Percentiles rank a stretch among this genome's conserved stretches.
These are phyloP conservation scores for Ophiostoma ips DNA, from an alignment of 2,329 filamentous ascomycete genomes.

Conservation along the genomic window DNA sequence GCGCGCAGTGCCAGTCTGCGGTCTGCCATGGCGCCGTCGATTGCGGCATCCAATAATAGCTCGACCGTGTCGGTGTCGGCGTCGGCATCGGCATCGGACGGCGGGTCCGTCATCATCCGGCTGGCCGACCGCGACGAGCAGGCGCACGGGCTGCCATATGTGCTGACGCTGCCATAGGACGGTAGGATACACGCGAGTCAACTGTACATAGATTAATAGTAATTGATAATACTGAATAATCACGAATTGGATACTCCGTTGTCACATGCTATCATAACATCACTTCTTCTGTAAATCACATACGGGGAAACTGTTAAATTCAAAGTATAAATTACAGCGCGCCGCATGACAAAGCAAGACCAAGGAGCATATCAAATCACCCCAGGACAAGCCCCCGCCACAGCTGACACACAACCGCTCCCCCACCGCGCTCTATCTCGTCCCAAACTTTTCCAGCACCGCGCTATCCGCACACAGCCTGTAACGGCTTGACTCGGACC, in stretches of 20 bases:
- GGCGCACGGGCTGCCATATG: slow-evolving; percentile 23
- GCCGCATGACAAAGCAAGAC: slow-evolving; percentile 2
- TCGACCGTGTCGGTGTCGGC: background rate
- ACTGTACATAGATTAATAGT: background rate
- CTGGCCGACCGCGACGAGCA: slow-evolving; percentile 26
- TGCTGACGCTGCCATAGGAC: slow-evolving; percentile 18
- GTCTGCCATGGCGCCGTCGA: slow-evolving; percentile 15
- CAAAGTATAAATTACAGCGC: slow-evolving; percentile 44
- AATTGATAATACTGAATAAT: background rate
- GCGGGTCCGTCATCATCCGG: slow-evolving; percentile 31
- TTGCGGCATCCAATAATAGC: background rate
- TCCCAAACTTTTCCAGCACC: slow-evolving; percentile 2
- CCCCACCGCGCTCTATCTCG: slow-evolving; percentile 2
- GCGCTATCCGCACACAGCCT: background rate
- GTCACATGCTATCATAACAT: background rate
- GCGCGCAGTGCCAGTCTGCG: slow-evolving; percentile 27
- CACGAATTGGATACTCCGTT: background rate
- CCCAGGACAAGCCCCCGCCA: background rate
- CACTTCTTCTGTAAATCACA: too few species aligned
- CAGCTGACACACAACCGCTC: slow-evolving; percentile 6
- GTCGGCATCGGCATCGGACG: slow-evolving; percentile 5
- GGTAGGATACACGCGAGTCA: too few species aligned
- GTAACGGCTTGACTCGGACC: background rate
- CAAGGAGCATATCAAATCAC: background rate
- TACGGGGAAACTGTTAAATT: slow-evolving; percentile 38